Evolutionary conservation across 2,329 filamentous ascomycete genomes (phyloP).

Genomic region (Scedosporium aurantiacum): DNA sequence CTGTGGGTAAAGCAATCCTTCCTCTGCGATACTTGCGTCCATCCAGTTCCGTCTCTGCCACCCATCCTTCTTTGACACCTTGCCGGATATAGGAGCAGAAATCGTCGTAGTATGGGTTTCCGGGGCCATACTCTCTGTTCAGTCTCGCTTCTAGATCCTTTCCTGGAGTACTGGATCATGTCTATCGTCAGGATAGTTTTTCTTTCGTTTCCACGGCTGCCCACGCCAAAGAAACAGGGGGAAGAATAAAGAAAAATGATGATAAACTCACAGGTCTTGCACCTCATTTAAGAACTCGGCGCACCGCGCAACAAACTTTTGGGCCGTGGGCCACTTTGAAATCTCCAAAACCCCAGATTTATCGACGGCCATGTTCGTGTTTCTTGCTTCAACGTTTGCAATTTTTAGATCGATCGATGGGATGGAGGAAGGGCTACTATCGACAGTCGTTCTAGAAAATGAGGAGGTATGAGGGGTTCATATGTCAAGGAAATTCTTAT

Average conservation of each 20-base stretch:
- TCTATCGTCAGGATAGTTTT: background rate
- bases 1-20: conserved; percentile 32
- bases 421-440: too few species aligned
- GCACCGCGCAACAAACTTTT: conserved; percentile 17
- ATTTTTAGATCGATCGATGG: too few species aligned
- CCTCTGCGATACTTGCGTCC: conserved; percentile 35
- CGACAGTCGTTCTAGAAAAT: background rate
- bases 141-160: conserved; percentile 30
- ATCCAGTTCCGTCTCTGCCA: conserved; percentile 28
- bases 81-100: conserved; percentile 25
- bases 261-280: conserved; percentile 18
- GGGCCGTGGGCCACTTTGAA: conserved; percentile 17
- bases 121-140: conserved; percentile 31
- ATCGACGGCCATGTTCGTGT: conserved; percentile 7
- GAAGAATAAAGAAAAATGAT: background rate
- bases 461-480: background rate
- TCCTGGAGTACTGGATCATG: conserved; percentile 27
- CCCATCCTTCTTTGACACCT: conserved; percentile 33
- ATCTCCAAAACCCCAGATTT: conserved; percentile 14
- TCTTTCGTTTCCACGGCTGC: background rate
- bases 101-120: conserved; percentile 29
- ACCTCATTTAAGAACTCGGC: conserved; percentile 20
- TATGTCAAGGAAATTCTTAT: background rate
- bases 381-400: too few species aligned
- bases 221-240: background rate